A percentile compares a stretch with the other conserved stretches of the same genome.
These are phyloP conservation scores for Cokeromyces recurvatus DNA, from an alignment of 371 early-diverging fungal species.

Conservation along the genomic window DNA sequence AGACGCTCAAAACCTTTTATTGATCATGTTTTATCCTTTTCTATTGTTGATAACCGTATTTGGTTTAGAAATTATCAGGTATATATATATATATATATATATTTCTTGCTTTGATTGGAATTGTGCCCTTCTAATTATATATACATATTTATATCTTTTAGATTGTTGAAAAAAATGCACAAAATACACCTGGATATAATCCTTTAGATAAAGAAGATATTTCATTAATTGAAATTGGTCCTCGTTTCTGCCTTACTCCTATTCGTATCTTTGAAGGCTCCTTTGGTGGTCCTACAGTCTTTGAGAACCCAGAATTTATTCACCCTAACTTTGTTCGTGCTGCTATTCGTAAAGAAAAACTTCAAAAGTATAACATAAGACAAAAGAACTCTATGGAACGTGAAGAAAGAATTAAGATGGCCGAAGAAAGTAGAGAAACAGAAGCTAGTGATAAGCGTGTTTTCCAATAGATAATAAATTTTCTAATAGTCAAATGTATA, in stretches of 20 bases:
- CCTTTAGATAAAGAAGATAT: constrained; percentile 62
- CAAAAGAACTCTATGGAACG: constrained; percentile 42
- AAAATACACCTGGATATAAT: constrained; percentile 48
- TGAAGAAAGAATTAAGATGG: constrained; percentile 42
- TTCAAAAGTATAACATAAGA: constrained; percentile 49
- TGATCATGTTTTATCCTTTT: constrained; percentile 91
- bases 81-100: too few relatives aligned
- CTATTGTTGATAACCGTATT: constrained; percentile 83
- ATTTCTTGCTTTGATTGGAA: too few relatives aligned
- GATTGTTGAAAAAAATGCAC: constrained; percentile 52
- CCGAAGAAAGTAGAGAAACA: constrained; percentile 47
- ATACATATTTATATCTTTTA: too few relatives aligned
- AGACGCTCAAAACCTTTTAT: constrained; percentile 94
- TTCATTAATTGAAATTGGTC: constrained; percentile 94
- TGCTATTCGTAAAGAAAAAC: constrained; percentile 47
- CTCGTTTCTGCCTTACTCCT: constrained; percentile 89
- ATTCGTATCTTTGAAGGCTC: constrained; percentile 94
- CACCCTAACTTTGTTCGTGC: constrained; percentile 68
- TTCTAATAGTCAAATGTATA: too few relatives aligned
- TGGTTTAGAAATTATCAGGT: constrained; percentile 96
- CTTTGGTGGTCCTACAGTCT: constrained; percentile 90
- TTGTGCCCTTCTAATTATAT: too few relatives aligned
- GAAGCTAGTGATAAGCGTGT: constrained; percentile 52
- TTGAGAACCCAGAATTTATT: constrained; percentile 84
- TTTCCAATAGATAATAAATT: constrained; percentile 57